A percentile compares a stretch with the other conserved stretches of the same genome.
Conservation (phyloP, 2,329 filamentous ascomycete genomes). For the Stachybotrys chartarum region DNA sequence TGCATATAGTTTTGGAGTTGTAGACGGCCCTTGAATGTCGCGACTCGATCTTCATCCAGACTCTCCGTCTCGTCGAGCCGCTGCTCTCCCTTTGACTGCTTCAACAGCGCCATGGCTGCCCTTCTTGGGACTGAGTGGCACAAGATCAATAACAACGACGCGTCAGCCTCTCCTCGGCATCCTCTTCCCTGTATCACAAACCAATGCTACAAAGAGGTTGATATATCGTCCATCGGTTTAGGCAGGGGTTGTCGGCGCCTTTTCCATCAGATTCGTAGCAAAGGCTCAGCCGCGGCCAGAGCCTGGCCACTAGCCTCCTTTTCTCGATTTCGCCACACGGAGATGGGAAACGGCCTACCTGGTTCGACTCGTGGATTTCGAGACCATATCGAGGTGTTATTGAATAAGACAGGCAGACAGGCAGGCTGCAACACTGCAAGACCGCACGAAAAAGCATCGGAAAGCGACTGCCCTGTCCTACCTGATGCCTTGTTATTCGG, state of each 20-base stretch:
- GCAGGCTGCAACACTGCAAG: too few species aligned
- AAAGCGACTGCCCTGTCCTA: too few species aligned
- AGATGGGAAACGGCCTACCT: neutral
- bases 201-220: too few species aligned
- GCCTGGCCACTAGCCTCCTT: neutral
- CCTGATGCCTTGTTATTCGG: too few species aligned
- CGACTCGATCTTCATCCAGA: slow-evolving; percentile 5
- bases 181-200: too few species aligned
- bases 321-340: neutral
- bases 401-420: too few species aligned
- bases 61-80: neutral
- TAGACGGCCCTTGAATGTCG: slow-evolving; percentile 37
- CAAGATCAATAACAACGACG: too few species aligned
- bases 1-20: slow-evolving; percentile 37
- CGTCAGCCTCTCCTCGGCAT: too few species aligned
- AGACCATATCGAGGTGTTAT: too few species aligned
- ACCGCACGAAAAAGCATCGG: too few species aligned
- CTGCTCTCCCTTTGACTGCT: neutral
- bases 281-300: neutral
- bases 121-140: neutral
- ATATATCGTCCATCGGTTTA: neutral
- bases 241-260: neutral
- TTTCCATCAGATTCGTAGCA: neutral
- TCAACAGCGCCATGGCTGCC: neutral
- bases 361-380: too few species aligned